These are phyloP conservation scores for Periconia sp. DNA, from an alignment of 2,329 filamentous ascomycete genomes.

Conservation along the genomic window DNA sequence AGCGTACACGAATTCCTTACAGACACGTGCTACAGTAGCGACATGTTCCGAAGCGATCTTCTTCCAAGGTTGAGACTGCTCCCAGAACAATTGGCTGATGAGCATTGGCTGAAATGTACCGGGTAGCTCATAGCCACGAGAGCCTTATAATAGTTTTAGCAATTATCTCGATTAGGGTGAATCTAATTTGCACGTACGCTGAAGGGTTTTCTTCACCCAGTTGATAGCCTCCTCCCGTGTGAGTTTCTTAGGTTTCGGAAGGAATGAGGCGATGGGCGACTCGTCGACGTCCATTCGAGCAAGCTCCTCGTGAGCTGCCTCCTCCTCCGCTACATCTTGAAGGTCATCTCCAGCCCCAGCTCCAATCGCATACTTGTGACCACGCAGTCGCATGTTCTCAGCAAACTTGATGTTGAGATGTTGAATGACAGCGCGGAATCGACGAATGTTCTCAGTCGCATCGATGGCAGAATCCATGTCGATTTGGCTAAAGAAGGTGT, in stretches of 20 bases:
- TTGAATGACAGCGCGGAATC: constrained; percentile 63
- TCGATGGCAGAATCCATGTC: constrained; percentile 23
- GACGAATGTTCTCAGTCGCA: constrained; percentile 42
- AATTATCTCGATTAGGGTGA: too few species aligned
- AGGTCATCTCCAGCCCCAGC: constrained; percentile 20
- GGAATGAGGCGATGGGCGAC: too few species aligned
- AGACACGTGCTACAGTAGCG: constrained; percentile 38
- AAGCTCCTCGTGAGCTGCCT: constrained; percentile 15
- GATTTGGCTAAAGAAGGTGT: constrained; percentile 56
- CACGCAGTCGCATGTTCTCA: constrained; percentile 48
- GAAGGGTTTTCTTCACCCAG: constrained; percentile 47
- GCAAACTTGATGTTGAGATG: constrained; percentile 58
- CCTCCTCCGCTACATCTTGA: constrained; percentile 4
- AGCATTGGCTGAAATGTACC: constrained; percentile 67
- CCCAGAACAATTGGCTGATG: constrained; percentile 64
- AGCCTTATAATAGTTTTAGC: constrained; percentile 51
- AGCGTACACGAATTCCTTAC: constrained; percentile 43
- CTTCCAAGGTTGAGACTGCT: constrained; percentile 64
- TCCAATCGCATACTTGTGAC: constrained; percentile 49
- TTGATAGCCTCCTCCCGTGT: constrained; percentile 48
- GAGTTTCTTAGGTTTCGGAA: constrained; percentile 24
- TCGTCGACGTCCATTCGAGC: neutral
- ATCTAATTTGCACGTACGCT: too few species aligned
- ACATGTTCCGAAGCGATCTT: constrained; percentile 46
- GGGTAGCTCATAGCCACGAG: constrained; percentile 63